phyloP scores from a whole-genome alignment of 306 rosid genomes.

The Lathyrus aphaca region DNA sequence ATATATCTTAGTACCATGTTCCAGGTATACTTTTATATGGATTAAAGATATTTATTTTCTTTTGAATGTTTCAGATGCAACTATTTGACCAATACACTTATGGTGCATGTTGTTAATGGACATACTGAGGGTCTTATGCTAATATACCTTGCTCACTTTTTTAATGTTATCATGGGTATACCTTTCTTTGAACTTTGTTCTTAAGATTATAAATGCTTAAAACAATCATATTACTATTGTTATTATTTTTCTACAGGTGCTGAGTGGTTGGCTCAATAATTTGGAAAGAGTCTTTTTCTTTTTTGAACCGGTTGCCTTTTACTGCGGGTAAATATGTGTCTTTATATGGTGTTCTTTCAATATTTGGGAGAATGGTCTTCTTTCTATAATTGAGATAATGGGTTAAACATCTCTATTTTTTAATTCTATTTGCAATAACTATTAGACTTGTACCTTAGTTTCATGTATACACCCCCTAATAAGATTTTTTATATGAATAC shows the following conservation, averaged over 20 bases:
- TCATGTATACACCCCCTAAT: slow-evolving; percentile 2
- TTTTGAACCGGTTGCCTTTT: slow-evolving; percentile 76
- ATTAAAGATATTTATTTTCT: slow-evolving; percentile 35
- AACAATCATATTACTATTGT: slow-evolving; percentile 22
- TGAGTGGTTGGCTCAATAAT: slow-evolving; percentile 83
- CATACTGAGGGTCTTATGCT: slow-evolving; percentile 98
- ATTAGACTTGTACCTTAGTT: slow-evolving; percentile 9
- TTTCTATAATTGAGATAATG: slow-evolving; percentile 26
- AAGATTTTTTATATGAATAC: slow-evolving; percentile 14
- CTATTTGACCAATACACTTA: slow-evolving; percentile 84
- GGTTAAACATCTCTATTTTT: slow-evolving; percentile 1
- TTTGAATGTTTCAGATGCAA: slow-evolving; percentile 56
- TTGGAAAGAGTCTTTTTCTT: slow-evolving; percentile 72
- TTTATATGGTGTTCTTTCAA: slow-evolving; percentile 18
- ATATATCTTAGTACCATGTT: slow-evolving; percentile 21
- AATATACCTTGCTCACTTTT: slow-evolving; percentile 70
- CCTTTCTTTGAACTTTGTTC: slow-evolving; percentile 20
- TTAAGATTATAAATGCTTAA: slow-evolving; percentile 9
- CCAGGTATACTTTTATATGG: slow-evolving; percentile 5
- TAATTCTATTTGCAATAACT: slow-evolving; percentile 2
- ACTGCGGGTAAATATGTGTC: slow-evolving; percentile 57
- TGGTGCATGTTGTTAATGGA: slow-evolving; percentile 86
- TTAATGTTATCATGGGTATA: slow-evolving; percentile 85
- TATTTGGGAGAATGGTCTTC: slow-evolving; percentile 13
- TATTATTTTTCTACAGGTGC: slow-evolving; percentile 59